Base-by-base conservation (phyloP, 371 early-diverging fungal species). In the Circinella minor region DNA sequence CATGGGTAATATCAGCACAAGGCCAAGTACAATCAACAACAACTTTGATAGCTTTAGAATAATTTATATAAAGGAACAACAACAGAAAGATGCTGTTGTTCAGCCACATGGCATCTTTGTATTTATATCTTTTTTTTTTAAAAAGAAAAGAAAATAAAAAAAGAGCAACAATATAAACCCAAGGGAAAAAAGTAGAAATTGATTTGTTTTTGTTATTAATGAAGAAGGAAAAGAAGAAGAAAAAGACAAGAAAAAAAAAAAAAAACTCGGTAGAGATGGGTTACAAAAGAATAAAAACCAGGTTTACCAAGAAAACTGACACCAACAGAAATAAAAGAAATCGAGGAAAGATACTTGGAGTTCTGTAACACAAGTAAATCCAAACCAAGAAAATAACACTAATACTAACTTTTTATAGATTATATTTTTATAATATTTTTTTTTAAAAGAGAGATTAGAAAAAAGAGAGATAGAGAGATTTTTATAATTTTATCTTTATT, bases 11-110 rank as follows among this genome's bases (percentile, higher is more conserved):
- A 46, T 61, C 65, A 14, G 72, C 46, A 54, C 75, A 75, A n/a
- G 75, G 75, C 75, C 75, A 75, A 3, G 75, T 72, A 61, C 75
- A 75, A 55, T 75, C 67, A 20, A 75, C 72, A 18, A 66, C 54
- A 6, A 66, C 71, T 17, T 71, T 48, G 36, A 38, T 14, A 14
- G 71, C 62, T 55, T 57, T 27, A 54, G 54, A 65, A 49, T 17
- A 49, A 20, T 7, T 13, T 51, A 51, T 4, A 37, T 5, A 15
- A 37, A 65, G 36, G 18, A 51, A n/a, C 36, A 65, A 49, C 48
- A 49, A 36, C 49, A 65, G 54, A 36, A 65, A 36, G 51, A 49
- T 47, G 37, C 46, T 48, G 38, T 36, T n/a, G 48, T 37, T 18
- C 20, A 65, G 38, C 48, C 46, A 65, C 65, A 65, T 65, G 65